Base-by-base conservation (phyloP, 1,284 basidiomycete genomes). In the Pseudozyma sp. region DNA sequence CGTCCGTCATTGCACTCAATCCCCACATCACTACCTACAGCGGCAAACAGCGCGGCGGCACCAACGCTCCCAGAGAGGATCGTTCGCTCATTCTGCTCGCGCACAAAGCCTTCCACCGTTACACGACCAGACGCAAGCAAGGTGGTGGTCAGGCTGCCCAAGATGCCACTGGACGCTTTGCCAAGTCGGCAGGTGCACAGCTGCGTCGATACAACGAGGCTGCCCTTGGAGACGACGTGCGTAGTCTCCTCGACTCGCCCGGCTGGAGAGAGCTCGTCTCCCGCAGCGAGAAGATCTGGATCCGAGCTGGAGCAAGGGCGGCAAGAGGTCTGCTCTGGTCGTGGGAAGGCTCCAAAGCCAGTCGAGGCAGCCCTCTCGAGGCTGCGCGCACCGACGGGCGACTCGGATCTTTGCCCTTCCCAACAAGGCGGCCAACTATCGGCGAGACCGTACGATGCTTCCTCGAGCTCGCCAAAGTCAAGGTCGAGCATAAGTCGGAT, bases 61-160 rank as follows among this genome's bases (percentile, higher is more conserved):
- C 47, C 30, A 52, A 63, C 17, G 63, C 52, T 16, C 47, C 74
- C 34, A 37, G 61, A 16, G 73, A 78, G 53, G 68, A 78, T 30
- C 71, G 78, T 7, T 72, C 73, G 30, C 45, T 91, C 3, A 91
- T 95, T 79, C 89, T 99, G 3, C 80, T 99, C 44, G 88, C 88
- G 66, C 94, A 97, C 84, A 99, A 99, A 86, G 98, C 97, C 0
- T 99, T 98, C 85, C 97, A 99, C 85, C 90, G 97, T 7, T 99
- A 99, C 85, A 99, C 97, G 0, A 99, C 97, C 42, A 92, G 97
- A 76, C 88, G 93, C 74, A 99, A 99, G 85, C 97, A 99, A 87
- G 97, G 97, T 85, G 97, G 97, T 0, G 92, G 93, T 0, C 97
- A 99, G 85, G 91, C 91, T 1, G 80, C 92, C 3, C 97, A 98